These are phyloP conservation scores for Solanum clarkiae DNA, from an alignment of 257 asterid species.

Conservation along the genomic window DNA sequence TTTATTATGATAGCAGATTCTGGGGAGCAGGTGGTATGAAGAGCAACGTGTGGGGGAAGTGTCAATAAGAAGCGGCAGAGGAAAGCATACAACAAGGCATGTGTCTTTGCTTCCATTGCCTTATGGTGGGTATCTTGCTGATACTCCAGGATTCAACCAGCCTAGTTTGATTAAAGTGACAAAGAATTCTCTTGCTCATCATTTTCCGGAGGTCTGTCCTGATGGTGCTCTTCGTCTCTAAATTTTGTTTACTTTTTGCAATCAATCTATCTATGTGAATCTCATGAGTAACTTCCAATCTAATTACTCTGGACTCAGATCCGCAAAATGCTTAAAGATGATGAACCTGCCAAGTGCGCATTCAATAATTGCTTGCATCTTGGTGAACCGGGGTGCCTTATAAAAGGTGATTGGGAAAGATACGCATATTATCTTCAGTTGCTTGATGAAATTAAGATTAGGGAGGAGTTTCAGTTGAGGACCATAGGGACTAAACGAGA, in stretches of 20 bases:
- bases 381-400: slow-evolving; percentile 87
- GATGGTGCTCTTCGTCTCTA: not conserved
- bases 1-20: slow-evolving; percentile 26
- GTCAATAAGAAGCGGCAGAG: slow-evolving; percentile 87
- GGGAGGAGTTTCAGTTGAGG: slow-evolving; percentile 86
- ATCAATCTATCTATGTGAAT: not conserved
- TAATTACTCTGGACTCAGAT: slow-evolving; percentile 30
- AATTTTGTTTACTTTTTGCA: not conserved
- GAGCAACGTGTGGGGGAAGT: slow-evolving; percentile 96
- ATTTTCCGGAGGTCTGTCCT: slow-evolving; percentile 77
- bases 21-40: slow-evolving; percentile 81
- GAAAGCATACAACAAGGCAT: slow-evolving; percentile 82
- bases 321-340: slow-evolving; percentile 46
- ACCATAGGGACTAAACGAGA: slow-evolving; percentile 88
- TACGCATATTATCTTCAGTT: slow-evolving; percentile 77
- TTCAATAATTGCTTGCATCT: slow-evolving; percentile 81
- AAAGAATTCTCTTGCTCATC: slow-evolving; percentile 58
- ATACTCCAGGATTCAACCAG: slow-evolving; percentile 91
- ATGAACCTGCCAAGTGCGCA: slow-evolving; percentile 44
- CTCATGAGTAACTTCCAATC: not conserved
- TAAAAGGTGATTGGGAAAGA: slow-evolving; percentile 84
- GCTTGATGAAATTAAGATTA: slow-evolving; percentile 78
- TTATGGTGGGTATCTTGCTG: slow-evolving; percentile 75
- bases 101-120: slow-evolving; percentile 80
- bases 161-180: slow-evolving; percentile 89